Evolutionary conservation across 2,329 filamentous ascomycete species (phyloP).

Genomic region (Mycocentrospora acerina): DNA sequence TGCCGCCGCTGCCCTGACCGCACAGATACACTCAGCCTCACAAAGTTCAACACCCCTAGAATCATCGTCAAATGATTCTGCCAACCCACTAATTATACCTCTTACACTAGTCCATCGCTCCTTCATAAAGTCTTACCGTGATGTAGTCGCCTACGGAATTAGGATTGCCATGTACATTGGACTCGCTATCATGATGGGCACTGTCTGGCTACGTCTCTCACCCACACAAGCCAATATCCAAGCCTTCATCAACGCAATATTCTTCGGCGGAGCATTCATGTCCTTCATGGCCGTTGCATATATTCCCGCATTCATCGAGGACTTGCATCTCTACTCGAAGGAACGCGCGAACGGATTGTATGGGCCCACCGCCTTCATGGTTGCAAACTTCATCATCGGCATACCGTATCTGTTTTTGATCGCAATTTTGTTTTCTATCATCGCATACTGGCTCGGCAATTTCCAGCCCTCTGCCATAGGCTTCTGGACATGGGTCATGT

Average conservation of each 20-base stretch:
- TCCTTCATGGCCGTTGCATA: slow-evolving; percentile 69
- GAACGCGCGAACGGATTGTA: slow-evolving; percentile 82
- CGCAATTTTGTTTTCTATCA: slow-evolving; percentile 69
- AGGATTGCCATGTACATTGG: slow-evolving; percentile 79
- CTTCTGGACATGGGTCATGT: slow-evolving; percentile 79
- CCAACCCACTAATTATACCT: slow-evolving; percentile 55
- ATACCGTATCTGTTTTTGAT: slow-evolving; percentile 81
- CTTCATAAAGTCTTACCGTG: slow-evolving; percentile 81
- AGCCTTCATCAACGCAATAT: slow-evolving; percentile 78
- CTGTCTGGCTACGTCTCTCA: slow-evolving; percentile 75
- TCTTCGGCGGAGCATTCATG: slow-evolving; percentile 56
- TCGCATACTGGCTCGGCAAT: slow-evolving; percentile 79
- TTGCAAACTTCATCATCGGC: slow-evolving; percentile 81
- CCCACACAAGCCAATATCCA: slow-evolving; percentile 73
- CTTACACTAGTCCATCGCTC: slow-evolving; percentile 72
- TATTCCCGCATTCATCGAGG: slow-evolving; percentile 80
- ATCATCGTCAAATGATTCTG: slow-evolving; percentile 24
- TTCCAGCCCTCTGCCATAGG: slow-evolving; percentile 65
- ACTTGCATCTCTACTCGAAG: slow-evolving; percentile 70
- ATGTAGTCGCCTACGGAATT: slow-evolving; percentile 81
- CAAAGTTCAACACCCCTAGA: not conserved
- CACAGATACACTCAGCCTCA: slow-evolving; percentile 26
- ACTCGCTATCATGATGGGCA: slow-evolving; percentile 84
- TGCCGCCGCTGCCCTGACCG: slow-evolving; percentile 29
- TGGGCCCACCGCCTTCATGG: slow-evolving; percentile 68